phyloP scores from a whole-genome alignment of 2,329 filamentous ascomycete species.

The Hypoxylon sp. region DNA sequence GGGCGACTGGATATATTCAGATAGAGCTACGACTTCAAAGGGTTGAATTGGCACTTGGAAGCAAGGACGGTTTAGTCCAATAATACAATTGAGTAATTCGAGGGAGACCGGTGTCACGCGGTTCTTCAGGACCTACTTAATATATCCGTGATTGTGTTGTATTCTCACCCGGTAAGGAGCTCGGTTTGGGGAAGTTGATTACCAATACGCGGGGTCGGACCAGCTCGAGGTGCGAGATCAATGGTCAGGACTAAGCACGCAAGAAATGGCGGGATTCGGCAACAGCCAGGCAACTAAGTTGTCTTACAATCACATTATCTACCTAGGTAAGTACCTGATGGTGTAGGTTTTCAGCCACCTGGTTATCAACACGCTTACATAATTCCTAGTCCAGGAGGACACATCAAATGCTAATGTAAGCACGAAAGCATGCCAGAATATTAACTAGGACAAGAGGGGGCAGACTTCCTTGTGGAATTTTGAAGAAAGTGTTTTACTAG shows the following conservation, averaged over 20 bases:
- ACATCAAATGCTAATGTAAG: too few relatives aligned
- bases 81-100: not conserved
- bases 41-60: not conserved
- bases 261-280: constrained; percentile 15
- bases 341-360: too few relatives aligned
- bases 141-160: not conserved
- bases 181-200: constrained; percentile 10
- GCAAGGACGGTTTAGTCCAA: not conserved
- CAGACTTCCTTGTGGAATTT: too few relatives aligned
- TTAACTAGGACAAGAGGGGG: too few relatives aligned
- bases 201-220: constrained; percentile 32
- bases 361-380: too few relatives aligned
- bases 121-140: not conserved
- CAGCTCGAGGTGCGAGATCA: not conserved
- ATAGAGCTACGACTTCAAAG: not conserved
- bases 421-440: too few relatives aligned
- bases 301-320: not conserved
- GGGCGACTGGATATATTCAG: not conserved
- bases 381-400: too few relatives aligned
- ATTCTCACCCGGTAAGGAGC: not conserved
- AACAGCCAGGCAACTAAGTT: not conserved
- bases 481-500: too few relatives aligned
- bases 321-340: not conserved
- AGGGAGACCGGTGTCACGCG: not conserved
- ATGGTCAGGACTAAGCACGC: constrained; percentile 12